Evolutionary conservation across 768 basidiomycete genomes (phyloP).

Genomic region (Serendipita sp.): DNA sequence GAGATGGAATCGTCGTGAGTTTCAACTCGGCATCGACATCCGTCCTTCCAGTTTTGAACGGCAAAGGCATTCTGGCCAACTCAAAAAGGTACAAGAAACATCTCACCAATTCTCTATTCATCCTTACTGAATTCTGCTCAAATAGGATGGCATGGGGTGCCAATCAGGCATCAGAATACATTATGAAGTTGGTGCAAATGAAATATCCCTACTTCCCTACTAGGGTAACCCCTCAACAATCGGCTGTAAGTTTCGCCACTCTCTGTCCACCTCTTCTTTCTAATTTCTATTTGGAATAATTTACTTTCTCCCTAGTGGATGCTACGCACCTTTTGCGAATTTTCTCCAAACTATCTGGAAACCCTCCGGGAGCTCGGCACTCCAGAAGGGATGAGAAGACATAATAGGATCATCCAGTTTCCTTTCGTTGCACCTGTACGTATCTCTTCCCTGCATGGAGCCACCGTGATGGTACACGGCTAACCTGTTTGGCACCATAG

Average conservation of each 20-base stretch:
- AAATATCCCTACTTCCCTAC: constrained; percentile 91
- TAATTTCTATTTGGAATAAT: background rate
- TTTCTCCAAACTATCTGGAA: constrained; percentile 57
- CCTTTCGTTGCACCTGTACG: constrained; percentile 42
- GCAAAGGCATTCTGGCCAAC: constrained; percentile 68
- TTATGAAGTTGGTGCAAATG: constrained; percentile 83
- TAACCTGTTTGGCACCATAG: constrained; percentile 10
- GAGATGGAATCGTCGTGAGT: constrained; percentile 75
- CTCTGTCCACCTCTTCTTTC: background rate
- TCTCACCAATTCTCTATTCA: background rate
- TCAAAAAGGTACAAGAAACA: constrained; percentile 53
- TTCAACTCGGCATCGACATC: constrained; percentile 87
- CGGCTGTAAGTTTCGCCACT: constrained; percentile 38
- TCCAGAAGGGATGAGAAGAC: constrained; percentile 43
- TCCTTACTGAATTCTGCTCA: background rate
- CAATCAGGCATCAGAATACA: constrained; percentile 75
- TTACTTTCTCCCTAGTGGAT: constrained; percentile 50
- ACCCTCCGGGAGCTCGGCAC: constrained; percentile 53
- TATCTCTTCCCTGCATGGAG: background rate
- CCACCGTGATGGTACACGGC: background rate
- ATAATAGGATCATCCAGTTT: constrained; percentile 72
- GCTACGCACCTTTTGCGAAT: constrained; percentile 71
- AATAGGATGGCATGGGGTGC: constrained; percentile 86
- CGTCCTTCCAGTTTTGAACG: constrained; percentile 71
- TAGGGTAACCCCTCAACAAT: constrained; percentile 58